These are phyloP conservation scores for Adansonia rubrostipa DNA, from an alignment of 441 rosid genomes.

Conservation along the genomic window DNA sequence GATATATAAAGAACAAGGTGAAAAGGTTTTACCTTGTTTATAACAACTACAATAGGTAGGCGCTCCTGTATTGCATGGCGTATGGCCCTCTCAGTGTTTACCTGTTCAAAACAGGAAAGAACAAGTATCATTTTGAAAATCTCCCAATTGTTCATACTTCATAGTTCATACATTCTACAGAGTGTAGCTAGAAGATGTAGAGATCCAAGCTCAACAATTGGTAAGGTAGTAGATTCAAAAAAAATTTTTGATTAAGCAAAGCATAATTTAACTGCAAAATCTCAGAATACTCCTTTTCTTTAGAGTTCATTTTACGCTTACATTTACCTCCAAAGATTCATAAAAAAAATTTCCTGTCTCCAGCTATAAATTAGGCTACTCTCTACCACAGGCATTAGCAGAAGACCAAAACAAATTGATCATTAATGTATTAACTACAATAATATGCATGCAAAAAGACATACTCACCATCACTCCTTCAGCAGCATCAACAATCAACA, in stretches of 20 bases:
- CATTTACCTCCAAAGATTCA: neutral
- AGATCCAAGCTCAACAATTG: conserved; percentile 14
- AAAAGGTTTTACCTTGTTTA: conserved; percentile 67
- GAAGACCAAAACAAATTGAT: neutral
- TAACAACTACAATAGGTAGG: conserved; percentile 90
- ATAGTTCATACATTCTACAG: conserved; percentile 13
- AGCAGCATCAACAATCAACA: conserved; percentile 92
- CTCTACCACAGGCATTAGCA: neutral
- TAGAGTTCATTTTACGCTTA: neutral
- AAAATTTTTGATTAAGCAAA: neutral
- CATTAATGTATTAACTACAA: neutral
- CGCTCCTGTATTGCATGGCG: conserved; percentile 95
- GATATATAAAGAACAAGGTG: conserved; percentile 12
- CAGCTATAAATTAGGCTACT: neutral
- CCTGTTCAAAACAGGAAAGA: conserved; percentile 47
- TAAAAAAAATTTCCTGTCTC: neutral
- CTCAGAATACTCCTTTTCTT: conserved; percentile 12
- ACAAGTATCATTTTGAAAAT: conserved; percentile 22
- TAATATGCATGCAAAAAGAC: conserved; percentile 20
- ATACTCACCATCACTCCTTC: conserved; percentile 74
- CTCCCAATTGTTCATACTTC: conserved; percentile 9
- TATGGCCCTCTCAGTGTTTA: conserved; percentile 95
- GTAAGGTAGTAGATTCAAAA: neutral
- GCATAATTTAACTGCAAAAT: neutral
- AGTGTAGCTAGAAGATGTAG: conserved; percentile 14